Percentiles rank a stretch among this genome's conserved stretches.
Conservation (phyloP, 768 basidiomycete genomes). For the Hypholoma fasciculare region DNA sequence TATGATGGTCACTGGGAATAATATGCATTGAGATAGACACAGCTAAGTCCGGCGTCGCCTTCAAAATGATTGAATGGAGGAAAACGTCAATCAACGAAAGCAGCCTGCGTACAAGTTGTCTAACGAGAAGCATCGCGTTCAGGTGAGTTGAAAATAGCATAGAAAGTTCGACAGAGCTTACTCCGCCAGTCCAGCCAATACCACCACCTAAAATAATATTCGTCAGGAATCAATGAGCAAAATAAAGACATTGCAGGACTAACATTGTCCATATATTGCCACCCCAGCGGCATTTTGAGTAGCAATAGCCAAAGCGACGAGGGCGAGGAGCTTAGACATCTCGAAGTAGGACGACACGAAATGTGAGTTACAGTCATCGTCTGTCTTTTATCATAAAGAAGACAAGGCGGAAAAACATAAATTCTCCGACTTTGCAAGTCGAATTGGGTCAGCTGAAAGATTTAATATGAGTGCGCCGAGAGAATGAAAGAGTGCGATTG, state of each 20-base stretch:
- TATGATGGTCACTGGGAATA: slow-evolving; percentile 26
- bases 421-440: not conserved
- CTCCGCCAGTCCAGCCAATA: slow-evolving; percentile 25
- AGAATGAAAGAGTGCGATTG: not conserved
- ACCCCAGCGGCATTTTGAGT: slow-evolving; percentile 21
- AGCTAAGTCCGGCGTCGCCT: slow-evolving; percentile 29
- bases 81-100: too few species aligned
- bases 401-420: not conserved
- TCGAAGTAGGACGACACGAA: not conserved
- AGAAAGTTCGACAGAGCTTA: slow-evolving; percentile 9
- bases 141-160: not conserved
- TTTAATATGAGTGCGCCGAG: not conserved
- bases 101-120: slow-evolving; percentile 11
- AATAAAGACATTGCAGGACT: not conserved
- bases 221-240: too few species aligned
- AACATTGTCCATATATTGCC: slow-evolving; percentile 33
- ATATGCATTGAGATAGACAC: slow-evolving; percentile 26
- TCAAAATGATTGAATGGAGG: not conserved
- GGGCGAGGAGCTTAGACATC: slow-evolving; percentile 25
- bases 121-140: not conserved
- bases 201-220: slow-evolving; percentile 22
- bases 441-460: not conserved
- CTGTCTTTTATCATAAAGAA: not conserved
- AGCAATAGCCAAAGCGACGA: slow-evolving; percentile 24
- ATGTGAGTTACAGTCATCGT: not conserved